Evolutionary conservation across 441 rosid genomes (phyloP), one percentile per base, ranked within the genome.

Genomic region (Brassica balearica): DNA sequence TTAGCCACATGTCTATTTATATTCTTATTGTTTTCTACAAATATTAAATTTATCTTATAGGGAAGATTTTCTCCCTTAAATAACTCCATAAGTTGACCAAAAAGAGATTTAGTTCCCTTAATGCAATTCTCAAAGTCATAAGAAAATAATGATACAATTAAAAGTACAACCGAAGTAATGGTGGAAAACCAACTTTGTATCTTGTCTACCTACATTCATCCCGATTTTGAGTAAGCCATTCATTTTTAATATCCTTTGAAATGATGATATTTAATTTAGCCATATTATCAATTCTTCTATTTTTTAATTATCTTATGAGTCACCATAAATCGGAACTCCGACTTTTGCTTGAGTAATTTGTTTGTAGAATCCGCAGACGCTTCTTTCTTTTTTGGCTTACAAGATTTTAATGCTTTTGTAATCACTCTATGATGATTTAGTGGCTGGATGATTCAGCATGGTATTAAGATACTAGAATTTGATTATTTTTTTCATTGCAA

Each of bases 91-190:
- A 22, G 27, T 61, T 61, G 10, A 61, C 65, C 2, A 4, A 4
- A 62, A 12, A 27, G 34, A 62, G 19, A 66, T 19, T 9, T 19
- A 65, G 6, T 38, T 20, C 38, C 66, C 27, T 59, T 43, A 60
- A 43, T 76, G 48, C 11, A 29, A 43, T 8, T 65, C 10, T 41
- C 9, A 9, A 20, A 23, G 64, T 36, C 38, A 10, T n/a, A 14
- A 58, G 48, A 23, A 25, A 46, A 11, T 36, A 22, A 71, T 2
- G 3, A 2, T 67, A 1, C n/a, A 27, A 60, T 1, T 11, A 32
- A 64, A 68, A 8, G 67, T 8, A 59, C n/a, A 72, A 59, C 66
- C 55, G 64, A 67, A 73, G 8, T 68, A 73, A 73, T 68, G 70
- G 48, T 59, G 25, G 66, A 36, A 68, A 79, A 68, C 75, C 71